Base-by-base conservation (phyloP, 2,329 filamentous ascomycete genomes). In the Phoma sp. region DNA sequence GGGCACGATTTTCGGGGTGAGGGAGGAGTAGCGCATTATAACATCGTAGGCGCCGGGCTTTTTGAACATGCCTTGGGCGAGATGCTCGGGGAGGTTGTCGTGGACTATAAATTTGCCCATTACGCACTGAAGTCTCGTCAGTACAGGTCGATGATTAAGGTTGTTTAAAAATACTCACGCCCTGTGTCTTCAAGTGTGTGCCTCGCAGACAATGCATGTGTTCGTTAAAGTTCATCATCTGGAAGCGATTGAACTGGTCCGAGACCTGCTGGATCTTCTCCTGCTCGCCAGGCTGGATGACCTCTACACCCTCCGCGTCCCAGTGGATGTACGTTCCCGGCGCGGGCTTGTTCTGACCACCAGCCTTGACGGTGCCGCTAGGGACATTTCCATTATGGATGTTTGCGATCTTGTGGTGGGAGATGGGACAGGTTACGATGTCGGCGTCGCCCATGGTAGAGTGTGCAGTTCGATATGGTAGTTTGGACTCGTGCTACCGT, bases 161-260 rank as follows among this genome's bases (percentile, higher is more conserved):
- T 24, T 24, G 22, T 24, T 6, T 27, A 13, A 9, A 10, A 0
- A 1, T 8, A 57, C 62, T 51, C 54, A 82, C 73, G 25, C 78
- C 78, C 61, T 82, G 78, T 0, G 79, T 81, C 48, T 79, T 74
- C 36, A 77, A 72, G 62, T 82, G 80, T 1, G 78, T 82, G 17
- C 78, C 75, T 36, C 61, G 50, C 2, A 68, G 36, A 50, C 62
- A 65, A 33, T 68, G 63, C 61, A 70, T 77, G 63, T 64, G 64
- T 40, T 74, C 71, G 48, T 81, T 80, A 57, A 73, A 81, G 51
- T 78, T 76, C 41, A 76, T 74, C 60, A 74, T 74, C 58, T 80
- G 78, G 24, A 80, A 79, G 5, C 69, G 65, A 56, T 80, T 81
- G 68, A 81, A 79, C 63, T 77, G 73, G 24, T 79, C 75, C 37